Evolutionary conservation across 345 rosid species (phyloP).

Genomic region (Carallia pectinifolia): DNA sequence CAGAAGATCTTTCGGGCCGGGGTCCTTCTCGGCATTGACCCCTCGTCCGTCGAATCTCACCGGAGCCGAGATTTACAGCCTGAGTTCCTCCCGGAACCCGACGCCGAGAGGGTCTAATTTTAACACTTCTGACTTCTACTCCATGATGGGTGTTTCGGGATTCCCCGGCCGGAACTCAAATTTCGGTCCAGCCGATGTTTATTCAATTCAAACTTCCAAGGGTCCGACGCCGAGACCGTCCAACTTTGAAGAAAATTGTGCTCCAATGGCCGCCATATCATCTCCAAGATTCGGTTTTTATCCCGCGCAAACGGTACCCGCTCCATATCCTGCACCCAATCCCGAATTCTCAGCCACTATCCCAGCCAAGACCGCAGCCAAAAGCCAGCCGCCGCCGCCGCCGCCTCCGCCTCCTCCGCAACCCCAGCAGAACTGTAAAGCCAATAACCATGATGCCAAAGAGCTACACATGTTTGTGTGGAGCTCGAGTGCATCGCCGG

Average conservation of each 20-base stretch:
- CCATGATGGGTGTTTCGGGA: constrained; percentile 62
- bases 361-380: constrained; percentile 31
- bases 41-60: constrained; percentile 51
- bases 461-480: constrained; percentile 50
- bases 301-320: constrained; percentile 55
- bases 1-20: constrained; percentile 31
- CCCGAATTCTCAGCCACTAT: constrained; percentile 61
- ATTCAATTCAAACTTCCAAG: constrained; percentile 72
- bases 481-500: constrained; percentile 42
- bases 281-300: constrained; percentile 79
- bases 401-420: constrained; percentile 25
- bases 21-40: constrained; percentile 37
- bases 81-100: constrained; percentile 45
- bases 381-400: constrained; percentile 24
- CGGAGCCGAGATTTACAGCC: constrained; percentile 50
- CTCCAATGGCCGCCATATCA: constrained; percentile 35
- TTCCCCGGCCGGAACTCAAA: constrained; percentile 68
- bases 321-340: constrained; percentile 83
- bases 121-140: constrained; percentile 32
- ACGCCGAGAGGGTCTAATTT: constrained; percentile 51
- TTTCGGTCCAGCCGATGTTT: constrained; percentile 77
- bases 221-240: constrained; percentile 49
- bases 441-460: constrained; percentile 57
- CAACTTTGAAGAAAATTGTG: constrained; percentile 48
- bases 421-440: constrained; percentile 36